Evolutionary conservation across 78 protist genomes (phyloP).

Genomic region (Dictyostelium intermedium): DNA sequence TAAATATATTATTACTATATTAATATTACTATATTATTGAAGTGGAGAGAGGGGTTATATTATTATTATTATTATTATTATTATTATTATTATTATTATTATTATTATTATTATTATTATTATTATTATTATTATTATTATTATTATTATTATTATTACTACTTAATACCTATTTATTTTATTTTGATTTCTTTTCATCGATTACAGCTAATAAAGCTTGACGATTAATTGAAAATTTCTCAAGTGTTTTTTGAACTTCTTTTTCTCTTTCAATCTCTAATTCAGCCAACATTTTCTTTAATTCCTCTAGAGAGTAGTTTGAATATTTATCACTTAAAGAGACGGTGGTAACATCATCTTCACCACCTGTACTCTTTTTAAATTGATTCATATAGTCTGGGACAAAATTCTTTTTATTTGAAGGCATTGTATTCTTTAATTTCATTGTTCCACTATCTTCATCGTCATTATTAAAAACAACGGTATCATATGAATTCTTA

Average conservation of each 20-base stretch:
- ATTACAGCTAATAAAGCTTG: conserved; percentile 59
- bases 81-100: too few species aligned
- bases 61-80: too few species aligned
- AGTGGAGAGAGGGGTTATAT: too few species aligned
- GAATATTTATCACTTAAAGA: background rate
- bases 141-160: too few species aligned
- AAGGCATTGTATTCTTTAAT: conserved; percentile 20
- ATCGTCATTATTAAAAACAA: conserved; percentile 59
- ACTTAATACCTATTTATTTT: background rate
- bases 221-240: conserved; percentile 37
- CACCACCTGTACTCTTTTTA: conserved; percentile 8
- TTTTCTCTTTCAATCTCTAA: conserved; percentile 51
- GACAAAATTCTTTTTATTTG: conserved; percentile 22
- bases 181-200: conserved; percentile 43
- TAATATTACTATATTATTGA: too few species aligned
- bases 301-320: conserved; percentile 18
- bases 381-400: conserved; percentile 75
- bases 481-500: conserved; percentile 41
- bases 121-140: too few species aligned
- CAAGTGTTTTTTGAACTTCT: conserved; percentile 23
- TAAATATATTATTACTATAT: too few species aligned
- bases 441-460: conserved; percentile 62
- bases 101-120: too few species aligned
- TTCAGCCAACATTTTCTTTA: conserved; percentile 28
- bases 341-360: background rate